phyloP scores from a whole-genome alignment of 208 protist species.

The Trypanosoma lewisi region DNA sequence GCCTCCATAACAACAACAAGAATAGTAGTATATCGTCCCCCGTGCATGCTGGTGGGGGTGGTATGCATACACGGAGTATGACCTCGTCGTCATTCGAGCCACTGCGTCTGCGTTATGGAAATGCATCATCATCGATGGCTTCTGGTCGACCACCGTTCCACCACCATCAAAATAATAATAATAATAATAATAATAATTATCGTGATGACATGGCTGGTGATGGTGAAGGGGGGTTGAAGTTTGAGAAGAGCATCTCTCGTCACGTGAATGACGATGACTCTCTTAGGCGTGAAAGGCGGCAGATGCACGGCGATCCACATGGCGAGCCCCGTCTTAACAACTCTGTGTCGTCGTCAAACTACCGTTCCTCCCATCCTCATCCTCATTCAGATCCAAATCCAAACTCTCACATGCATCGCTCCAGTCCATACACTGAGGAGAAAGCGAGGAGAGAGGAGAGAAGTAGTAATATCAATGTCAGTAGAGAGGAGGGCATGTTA shows the following conservation, averaged over 20 bases:
- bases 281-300: not conserved
- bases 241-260: not conserved
- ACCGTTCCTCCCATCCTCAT: not conserved
- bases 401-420: no score
- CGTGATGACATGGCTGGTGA: not conserved
- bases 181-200: no score
- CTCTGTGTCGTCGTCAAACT: not conserved
- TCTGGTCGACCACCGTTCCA: slow-evolving; percentile 6
- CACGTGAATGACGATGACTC: not conserved
- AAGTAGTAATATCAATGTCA: not conserved
- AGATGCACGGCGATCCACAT: not conserved
- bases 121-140: not conserved
- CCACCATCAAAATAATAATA: no score
- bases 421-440: not conserved
- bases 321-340: not conserved
- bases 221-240: not conserved
- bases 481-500: not conserved
- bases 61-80: not conserved
- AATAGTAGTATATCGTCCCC: not conserved
- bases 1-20: not conserved
- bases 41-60: not conserved
- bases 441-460: not conserved
- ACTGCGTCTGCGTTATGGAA: slow-evolving; percentile 5
- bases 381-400: no score
- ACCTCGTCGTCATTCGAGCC: not conserved